These are phyloP conservation scores for Coniferiporia sulphurascens DNA, from an alignment of 1,284 basidiomycete genomes.

Conservation along the genomic window DNA sequence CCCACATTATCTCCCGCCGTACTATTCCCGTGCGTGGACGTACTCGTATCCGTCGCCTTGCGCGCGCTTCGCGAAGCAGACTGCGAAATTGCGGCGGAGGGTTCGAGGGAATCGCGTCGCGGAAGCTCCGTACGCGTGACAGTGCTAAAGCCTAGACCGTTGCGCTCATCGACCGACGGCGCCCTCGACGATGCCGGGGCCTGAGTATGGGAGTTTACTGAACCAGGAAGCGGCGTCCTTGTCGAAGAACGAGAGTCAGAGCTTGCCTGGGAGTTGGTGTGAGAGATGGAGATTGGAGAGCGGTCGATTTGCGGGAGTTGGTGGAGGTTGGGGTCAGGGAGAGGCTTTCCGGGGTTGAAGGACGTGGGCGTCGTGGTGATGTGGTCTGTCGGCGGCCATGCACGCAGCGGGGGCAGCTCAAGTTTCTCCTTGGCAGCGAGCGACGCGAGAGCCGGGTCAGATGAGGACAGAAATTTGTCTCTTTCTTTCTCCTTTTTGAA, in stretches of 20 bases:
- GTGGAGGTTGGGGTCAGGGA: constrained; percentile 56
- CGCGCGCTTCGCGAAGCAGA: constrained; percentile 46
- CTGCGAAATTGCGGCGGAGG: constrained; percentile 30
- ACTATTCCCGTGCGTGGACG: constrained; percentile 31
- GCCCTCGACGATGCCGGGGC: not conserved
- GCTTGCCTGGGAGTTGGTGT: constrained; percentile 29
- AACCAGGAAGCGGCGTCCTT: constrained; percentile 1
- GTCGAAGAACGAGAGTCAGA: constrained; percentile 27
- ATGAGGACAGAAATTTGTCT: constrained; percentile 39
- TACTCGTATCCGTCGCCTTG: constrained; percentile 41
- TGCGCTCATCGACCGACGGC: constrained; percentile 7
- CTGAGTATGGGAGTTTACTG: not conserved
- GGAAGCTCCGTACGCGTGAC: constrained; percentile 11
- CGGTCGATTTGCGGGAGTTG: constrained; percentile 49
- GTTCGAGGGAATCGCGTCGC: constrained; percentile 10
- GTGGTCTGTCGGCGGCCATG: constrained; percentile 54
- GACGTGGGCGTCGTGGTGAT: constrained; percentile 44
- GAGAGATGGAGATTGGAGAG: constrained; percentile 32
- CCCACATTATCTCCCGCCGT: constrained; percentile 32
- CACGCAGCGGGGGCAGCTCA: constrained; percentile 49
- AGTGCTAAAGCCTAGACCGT: not conserved
- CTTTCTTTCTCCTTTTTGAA: constrained; percentile 63
- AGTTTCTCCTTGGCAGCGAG: constrained; percentile 54
- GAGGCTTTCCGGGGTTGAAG: constrained; percentile 55
- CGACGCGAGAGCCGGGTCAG: constrained; percentile 23